These are phyloP conservation scores for Akanthomyces muscarius DNA, from an alignment of 2,329 filamentous ascomycete genomes.

Conservation along the genomic window DNA sequence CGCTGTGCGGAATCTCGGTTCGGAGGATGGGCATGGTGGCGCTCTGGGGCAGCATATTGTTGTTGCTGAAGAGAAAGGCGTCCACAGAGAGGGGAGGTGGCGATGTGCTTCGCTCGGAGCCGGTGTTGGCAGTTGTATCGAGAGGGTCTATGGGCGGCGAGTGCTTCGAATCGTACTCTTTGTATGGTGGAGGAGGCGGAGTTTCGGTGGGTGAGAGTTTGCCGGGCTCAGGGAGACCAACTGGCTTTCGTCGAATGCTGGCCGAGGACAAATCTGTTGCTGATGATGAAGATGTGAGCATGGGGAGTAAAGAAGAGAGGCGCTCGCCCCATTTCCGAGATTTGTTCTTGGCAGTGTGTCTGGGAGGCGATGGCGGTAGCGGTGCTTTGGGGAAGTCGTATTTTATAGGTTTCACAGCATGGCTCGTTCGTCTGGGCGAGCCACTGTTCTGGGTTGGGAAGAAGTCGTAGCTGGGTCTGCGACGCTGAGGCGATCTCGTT, in stretches of 20 bases:
- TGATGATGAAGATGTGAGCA: slow-evolving; percentile 33
- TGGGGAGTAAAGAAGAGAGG: slow-evolving; percentile 34
- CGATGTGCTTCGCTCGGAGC: neutral
- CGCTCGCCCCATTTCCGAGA: slow-evolving; percentile 35
- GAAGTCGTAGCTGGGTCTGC: slow-evolving; percentile 15
- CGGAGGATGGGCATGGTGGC: slow-evolving; percentile 13
- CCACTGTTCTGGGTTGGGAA: neutral
- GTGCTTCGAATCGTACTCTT: slow-evolving; percentile 13
- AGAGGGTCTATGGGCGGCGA: neutral
- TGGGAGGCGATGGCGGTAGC: slow-evolving; percentile 2
- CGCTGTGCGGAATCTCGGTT: slow-evolving; percentile 9
- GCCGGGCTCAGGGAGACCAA: slow-evolving; percentile 21
- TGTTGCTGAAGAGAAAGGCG: neutral
- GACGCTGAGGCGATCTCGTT: neutral
- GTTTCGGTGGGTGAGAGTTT: slow-evolving; percentile 21
- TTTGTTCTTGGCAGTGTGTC: slow-evolving; percentile 21
- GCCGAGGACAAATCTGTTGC: slow-evolving; percentile 28
- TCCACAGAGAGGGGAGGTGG: slow-evolving; percentile 14
- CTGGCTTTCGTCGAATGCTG: slow-evolving; percentile 25
- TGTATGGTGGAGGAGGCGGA: slow-evolving; percentile 23
- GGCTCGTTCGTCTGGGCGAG: slow-evolving; percentile 3
- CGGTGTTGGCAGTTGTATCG: neutral
- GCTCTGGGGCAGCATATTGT: neutral
- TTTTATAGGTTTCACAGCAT: neutral
- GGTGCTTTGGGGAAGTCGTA: slow-evolving; percentile 1